Conservation (phyloP, 176 grass and related monocot genomes). For the Ensete glaucum region DNA sequence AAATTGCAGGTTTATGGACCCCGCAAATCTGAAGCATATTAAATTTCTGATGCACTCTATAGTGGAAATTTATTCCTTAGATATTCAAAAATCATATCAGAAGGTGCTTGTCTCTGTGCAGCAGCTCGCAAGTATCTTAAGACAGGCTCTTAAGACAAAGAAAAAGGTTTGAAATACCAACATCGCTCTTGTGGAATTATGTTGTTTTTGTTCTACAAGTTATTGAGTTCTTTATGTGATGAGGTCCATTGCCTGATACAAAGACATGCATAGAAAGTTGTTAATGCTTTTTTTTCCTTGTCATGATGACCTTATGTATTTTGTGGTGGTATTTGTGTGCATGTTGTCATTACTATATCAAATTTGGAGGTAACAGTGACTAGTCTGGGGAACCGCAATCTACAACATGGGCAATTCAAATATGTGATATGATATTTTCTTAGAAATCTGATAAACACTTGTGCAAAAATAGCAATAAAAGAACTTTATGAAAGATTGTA, state of each 20-base stretch:
- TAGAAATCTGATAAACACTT: not conserved
- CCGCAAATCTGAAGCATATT: slow-evolving; percentile 46
- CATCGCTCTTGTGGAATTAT: not conserved
- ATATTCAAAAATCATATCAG: slow-evolving; percentile 60
- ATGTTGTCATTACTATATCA: no score
- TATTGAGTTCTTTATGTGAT: not conserved
- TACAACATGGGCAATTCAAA: no score
- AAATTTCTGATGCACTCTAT: slow-evolving; percentile 60
- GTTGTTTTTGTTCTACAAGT: not conserved
- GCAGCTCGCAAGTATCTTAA: slow-evolving; percentile 59
- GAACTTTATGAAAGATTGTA: no score
- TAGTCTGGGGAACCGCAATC: no score
- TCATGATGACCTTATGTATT: not conserved
- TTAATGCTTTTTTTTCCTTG: not conserved
- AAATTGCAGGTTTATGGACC: slow-evolving; percentile 58
- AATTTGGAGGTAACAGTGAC: no score
- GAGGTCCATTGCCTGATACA: not conserved
- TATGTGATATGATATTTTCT: not conserved
- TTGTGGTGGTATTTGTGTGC: no score
- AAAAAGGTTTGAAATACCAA: slow-evolving; percentile 44
- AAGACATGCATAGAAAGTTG: not conserved
- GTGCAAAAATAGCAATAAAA: not conserved
- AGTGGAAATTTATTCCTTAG: slow-evolving; percentile 71
- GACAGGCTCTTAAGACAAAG: slow-evolving; percentile 53
- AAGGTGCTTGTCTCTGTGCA: slow-evolving; percentile 49